Conservation (phyloP, 176 grass and related monocot genomes). For the Avena sativa region DNA sequence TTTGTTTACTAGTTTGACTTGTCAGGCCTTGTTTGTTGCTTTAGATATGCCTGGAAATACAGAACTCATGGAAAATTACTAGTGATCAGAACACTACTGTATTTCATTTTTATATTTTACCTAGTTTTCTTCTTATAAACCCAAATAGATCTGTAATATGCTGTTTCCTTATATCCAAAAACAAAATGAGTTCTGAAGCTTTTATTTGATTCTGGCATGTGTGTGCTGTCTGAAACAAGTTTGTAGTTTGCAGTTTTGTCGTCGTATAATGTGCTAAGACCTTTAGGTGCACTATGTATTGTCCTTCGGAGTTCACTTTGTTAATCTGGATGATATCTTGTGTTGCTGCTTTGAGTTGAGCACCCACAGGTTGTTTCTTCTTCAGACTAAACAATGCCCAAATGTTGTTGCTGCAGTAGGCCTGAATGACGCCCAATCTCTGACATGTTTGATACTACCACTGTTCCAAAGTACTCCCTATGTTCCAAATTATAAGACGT, state of each 20-base stretch:
- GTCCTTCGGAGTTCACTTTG: neutral
- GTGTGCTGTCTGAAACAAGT: too few relatives aligned
- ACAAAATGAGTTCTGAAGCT: neutral
- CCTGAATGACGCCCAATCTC: neutral
- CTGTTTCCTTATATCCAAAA: neutral
- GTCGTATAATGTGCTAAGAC: neutral
- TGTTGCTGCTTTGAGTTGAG: slow-evolving; percentile 10
- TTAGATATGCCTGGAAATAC: neutral
- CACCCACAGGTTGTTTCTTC: neutral
- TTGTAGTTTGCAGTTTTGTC: neutral
- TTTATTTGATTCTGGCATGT: neutral
- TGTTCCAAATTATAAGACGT: too few relatives aligned
- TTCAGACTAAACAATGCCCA: neutral
- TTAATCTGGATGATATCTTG: neutral
- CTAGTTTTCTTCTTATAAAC: neutral
- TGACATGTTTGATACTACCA: neutral
- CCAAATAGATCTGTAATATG: neutral
- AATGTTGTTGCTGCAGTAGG: neutral
- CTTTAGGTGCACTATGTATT: neutral
- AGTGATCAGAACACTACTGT: neutral
- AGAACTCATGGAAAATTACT: neutral
- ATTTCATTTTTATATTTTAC: neutral
- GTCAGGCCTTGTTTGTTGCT: neutral
- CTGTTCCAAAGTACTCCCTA: too few relatives aligned
- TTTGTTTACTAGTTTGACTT: neutral